Conservation (phyloP, 495 filamentous ascomycete species). For the Penicillium atrosanguineum region DNA sequence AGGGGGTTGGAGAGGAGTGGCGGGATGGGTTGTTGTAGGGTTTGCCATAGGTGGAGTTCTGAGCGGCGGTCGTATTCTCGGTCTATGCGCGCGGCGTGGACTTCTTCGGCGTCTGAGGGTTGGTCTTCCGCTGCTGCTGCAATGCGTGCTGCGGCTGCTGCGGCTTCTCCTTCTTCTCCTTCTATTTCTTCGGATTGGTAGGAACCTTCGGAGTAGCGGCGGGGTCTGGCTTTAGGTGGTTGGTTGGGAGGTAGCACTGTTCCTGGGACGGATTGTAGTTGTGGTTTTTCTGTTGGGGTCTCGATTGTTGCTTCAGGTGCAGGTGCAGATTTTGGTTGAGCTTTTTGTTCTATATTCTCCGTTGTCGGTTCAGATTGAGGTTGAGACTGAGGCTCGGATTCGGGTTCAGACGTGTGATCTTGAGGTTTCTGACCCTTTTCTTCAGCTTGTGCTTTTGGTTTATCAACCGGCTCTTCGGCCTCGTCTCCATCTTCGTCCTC, state of each 20-base stretch:
- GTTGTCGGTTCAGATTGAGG: not conserved
- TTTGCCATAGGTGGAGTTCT: conserved; percentile 54
- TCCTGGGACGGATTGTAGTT: not conserved
- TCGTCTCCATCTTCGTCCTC: conserved; percentile 20
- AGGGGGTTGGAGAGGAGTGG: conserved; percentile 7
- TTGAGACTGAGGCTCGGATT: not conserved
- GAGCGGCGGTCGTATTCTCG: conserved; percentile 46
- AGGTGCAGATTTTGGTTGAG: too few species aligned
- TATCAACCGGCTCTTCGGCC: conserved; percentile 22
- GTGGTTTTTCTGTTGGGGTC: too few species aligned
- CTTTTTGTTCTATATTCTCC: too few species aligned
- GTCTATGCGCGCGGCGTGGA: conserved; percentile 56
- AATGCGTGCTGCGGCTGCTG: not conserved
- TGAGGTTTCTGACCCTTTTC: not conserved
- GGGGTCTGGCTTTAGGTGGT: not conserved
- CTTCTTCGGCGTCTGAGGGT: conserved; percentile 39
- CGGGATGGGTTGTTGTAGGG: conserved; percentile 40
- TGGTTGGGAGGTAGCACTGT: not conserved
- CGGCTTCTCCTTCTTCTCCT: not conserved
- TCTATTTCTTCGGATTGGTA: not conserved
- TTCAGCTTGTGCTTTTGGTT: not conserved
- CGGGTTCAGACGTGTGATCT: not conserved
- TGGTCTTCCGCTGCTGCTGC: conserved; percentile 11
- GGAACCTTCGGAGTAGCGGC: not conserved
- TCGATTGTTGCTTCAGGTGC: too few species aligned